These are phyloP conservation scores for Cladophialophora bantiana DNA, from an alignment of 2,329 filamentous ascomycete genomes.

Conservation along the genomic window DNA sequence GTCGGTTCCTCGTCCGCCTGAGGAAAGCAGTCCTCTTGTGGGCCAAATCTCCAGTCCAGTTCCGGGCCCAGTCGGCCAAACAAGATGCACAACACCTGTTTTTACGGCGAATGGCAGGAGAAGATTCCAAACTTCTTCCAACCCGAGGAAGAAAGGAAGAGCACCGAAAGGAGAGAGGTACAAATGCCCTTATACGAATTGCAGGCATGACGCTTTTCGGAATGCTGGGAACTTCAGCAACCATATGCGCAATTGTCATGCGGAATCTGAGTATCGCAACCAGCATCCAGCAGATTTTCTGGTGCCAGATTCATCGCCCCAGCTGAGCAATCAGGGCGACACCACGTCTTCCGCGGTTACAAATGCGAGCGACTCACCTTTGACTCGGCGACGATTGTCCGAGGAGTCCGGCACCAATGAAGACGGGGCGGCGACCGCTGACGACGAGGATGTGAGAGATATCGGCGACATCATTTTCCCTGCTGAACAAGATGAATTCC, in stretches of 20 bases:
- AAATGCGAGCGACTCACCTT: conserved; percentile 13
- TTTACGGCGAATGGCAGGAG: neutral
- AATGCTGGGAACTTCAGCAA: conserved; percentile 30
- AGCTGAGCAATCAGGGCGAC: conserved; percentile 15
- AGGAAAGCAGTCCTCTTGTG: neutral
- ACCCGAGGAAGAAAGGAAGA: conserved; percentile 10
- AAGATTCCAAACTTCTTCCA: conserved; percentile 9
- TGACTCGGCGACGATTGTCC: conserved; percentile 9
- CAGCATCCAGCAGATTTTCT: conserved; percentile 21
- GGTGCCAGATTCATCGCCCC: conserved; percentile 14
- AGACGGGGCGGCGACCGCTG: neutral
- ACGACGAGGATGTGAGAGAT: neutral
- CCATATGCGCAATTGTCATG: conserved; percentile 24
- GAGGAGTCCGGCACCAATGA: neutral
- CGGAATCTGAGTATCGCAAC: conserved; percentile 12
- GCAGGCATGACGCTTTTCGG: conserved; percentile 22
- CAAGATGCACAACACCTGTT: conserved; percentile 13
- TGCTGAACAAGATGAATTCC: neutral
- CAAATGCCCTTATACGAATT: conserved; percentile 24
- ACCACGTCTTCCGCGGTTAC: conserved; percentile 7
- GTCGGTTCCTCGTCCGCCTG: neutral
- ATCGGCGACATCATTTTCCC: conserved; percentile 3
- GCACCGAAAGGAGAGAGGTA: conserved; percentile 23
- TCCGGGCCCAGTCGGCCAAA: conserved; percentile 4
- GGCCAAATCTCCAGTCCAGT: conserved; percentile 8